Base-by-base conservation (phyloP, 2,329 filamentous ascomycete genomes). In the Colletotrichum plurivorum region DNA sequence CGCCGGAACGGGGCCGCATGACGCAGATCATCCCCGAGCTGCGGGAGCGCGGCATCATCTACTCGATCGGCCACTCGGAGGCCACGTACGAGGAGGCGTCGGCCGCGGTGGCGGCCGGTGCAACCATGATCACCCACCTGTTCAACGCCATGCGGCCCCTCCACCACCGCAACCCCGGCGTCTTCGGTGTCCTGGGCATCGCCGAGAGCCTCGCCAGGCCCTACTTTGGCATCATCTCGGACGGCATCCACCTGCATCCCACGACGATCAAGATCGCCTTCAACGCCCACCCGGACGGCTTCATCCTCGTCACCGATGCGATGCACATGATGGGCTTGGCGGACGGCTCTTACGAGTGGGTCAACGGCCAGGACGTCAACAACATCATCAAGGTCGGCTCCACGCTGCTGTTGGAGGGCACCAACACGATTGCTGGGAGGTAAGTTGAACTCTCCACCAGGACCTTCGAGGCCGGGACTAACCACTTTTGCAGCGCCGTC, bases 71-170 rank as follows among this genome's bases (percentile, higher is more conserved):
- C 8, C 94, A 97, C 81, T 94, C 94, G 0, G 93, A 97, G 78
- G 93, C 94, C 15, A 94, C 92, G 0, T 97, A 95, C 77, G 93
- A 97, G 79, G 87, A 95, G 77, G 94, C 93, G 1, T 89, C 91
- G 4, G 81, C 84, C 5, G 93, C 93, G 20, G 88, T 96, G 4
- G 84, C 83, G n/a, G 86, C 90, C 7, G 94, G 94, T 59, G 93
- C 93, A 2, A 93, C 88, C 56, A 97, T 97, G 93, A 93, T 97
- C 73, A 97, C 94, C 0, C 94, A 97, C 76, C 86, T 97, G 1
- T 97, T 97, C 88, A 97, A 97, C 78, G 94, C 94, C 27, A 97
- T 97, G 94, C 88, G 91, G 1, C 94, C 94, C 15, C 89, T 97
- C 58, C 93, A 96, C 79, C 94, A 98, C 84, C 92, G 95, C 67